These are phyloP conservation scores for Ministeria vibrans DNA, from an alignment of 78 protist genomes.

Conservation along the genomic window DNA sequence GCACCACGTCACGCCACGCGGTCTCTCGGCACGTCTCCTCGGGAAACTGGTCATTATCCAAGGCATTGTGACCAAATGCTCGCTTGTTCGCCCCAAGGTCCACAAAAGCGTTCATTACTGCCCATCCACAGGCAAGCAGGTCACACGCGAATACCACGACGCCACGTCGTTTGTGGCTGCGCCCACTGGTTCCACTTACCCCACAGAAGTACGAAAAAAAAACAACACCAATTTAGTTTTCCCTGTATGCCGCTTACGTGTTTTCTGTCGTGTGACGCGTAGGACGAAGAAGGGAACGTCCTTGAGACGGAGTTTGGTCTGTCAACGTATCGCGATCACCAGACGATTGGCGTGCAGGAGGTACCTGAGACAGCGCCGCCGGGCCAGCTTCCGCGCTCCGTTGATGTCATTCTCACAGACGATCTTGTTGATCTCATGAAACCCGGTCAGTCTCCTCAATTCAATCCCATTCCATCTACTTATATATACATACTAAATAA, in stretches of 20 bases:
- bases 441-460: constrained; percentile 38
- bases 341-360: constrained; percentile 81
- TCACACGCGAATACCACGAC: constrained; percentile 65
- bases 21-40: constrained; percentile 61
- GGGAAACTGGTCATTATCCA: constrained; percentile 80
- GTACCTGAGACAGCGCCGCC: constrained; percentile 98
- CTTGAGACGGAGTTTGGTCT: constrained; percentile 93
- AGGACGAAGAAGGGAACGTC: constrained; percentile 80
- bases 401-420: constrained; percentile 71
- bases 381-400: constrained; percentile 96
- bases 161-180: constrained; percentile 27
- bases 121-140: constrained; percentile 44
- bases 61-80: constrained; percentile 92
- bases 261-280: not conserved
- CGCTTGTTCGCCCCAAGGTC: constrained; percentile 71
- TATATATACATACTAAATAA: no score
- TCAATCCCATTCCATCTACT: not conserved
- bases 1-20: constrained; percentile 85
- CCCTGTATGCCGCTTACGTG: not conserved
- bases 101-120: constrained; percentile 87
- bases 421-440: constrained; percentile 91
- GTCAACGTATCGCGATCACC: constrained; percentile 83
- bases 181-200: not conserved
- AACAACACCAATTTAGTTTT: not conserved
- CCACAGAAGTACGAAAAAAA: not conserved